These are phyloP conservation scores for Sporothrix pseudoabietina DNA, from an alignment of 2,329 filamentous ascomycete genomes.

Conservation along the genomic window DNA sequence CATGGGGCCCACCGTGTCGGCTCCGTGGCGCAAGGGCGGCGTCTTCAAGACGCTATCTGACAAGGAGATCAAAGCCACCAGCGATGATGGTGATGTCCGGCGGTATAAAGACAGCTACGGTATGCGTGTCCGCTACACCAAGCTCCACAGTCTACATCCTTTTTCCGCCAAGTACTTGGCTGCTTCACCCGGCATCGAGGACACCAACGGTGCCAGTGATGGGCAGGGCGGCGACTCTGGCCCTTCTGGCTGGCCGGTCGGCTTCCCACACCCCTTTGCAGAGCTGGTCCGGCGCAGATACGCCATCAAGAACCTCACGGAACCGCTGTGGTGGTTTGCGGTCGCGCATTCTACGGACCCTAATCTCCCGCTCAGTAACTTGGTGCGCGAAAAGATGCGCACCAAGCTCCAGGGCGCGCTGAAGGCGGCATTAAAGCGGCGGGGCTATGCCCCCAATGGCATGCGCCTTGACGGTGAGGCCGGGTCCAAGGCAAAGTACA, in stretches of 20 bases:
- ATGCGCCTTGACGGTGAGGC: constrained; percentile 12
- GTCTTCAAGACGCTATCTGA: not conserved
- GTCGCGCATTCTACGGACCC: not conserved
- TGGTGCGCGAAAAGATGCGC: constrained; percentile 28
- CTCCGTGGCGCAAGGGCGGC: constrained; percentile 25
- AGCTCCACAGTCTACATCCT: constrained; percentile 38
- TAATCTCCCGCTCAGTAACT: not conserved
- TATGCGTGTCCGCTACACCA: constrained; percentile 23
- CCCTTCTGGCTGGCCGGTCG: not conserved
- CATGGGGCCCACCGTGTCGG: constrained; percentile 26
- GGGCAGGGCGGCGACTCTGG: not conserved
- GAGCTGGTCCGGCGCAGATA: constrained; percentile 40
- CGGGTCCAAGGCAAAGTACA: not conserved
- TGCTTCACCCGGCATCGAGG: constrained; percentile 25
- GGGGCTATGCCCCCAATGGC: constrained; percentile 36
- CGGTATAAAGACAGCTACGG: not conserved
- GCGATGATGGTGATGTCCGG: not conserved
- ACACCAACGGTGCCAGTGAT: constrained; percentile 30
- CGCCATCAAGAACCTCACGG: constrained; percentile 36
- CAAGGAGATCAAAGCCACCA: not conserved
- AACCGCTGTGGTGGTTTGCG: constrained; percentile 35
- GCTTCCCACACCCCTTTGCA: constrained; percentile 32
- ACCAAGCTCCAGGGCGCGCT: constrained; percentile 34
- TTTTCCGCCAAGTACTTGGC: constrained; percentile 40
- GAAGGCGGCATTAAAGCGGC: constrained; percentile 34